A percentile compares a stretch with the other conserved stretches of the same genome.
Conservation (phyloP, 371 early-diverging fungal genomes). For the Mucor circinelloides region DNA sequence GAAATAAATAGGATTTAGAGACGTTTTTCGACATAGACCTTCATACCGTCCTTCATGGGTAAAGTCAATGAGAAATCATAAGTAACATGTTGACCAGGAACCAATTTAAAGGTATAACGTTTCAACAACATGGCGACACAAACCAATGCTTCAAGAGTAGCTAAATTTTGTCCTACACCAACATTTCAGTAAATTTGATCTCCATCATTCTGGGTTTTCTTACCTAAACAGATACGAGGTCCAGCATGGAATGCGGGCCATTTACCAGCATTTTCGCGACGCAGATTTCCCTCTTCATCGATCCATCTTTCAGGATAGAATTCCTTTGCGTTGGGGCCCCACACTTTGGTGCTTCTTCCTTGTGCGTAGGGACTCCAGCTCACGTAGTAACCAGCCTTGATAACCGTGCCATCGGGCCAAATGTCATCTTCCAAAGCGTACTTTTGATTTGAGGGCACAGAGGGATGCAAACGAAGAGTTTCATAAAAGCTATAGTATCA, state of each 20-base stretch:
- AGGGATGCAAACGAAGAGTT: slow-evolving; percentile 61
- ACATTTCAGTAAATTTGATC: slow-evolving; percentile 23
- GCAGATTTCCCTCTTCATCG: slow-evolving; percentile 28
- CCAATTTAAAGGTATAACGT: slow-evolving; percentile 42
- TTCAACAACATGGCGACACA: slow-evolving; percentile 41
- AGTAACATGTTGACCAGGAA: slow-evolving; percentile 39
- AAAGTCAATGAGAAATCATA: slow-evolving; percentile 47
- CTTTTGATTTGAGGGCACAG: slow-evolving; percentile 63
- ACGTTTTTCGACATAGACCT: slow-evolving; percentile 37
- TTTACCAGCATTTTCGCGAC: slow-evolving; percentile 25
- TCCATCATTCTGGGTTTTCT: neutral
- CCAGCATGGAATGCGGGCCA: slow-evolving; percentile 68
- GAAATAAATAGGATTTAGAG: neutral
- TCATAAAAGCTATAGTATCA: slow-evolving; percentile 47
- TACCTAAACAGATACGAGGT: slow-evolving; percentile 69
- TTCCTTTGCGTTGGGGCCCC: slow-evolving; percentile 64
- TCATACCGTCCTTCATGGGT: slow-evolving; percentile 54
- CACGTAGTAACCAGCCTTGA: slow-evolving; percentile 56
- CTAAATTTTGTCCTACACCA: slow-evolving; percentile 49
- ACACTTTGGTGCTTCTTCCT: slow-evolving; percentile 56
- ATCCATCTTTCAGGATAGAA: slow-evolving; percentile 72
- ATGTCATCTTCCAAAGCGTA: slow-evolving; percentile 60
- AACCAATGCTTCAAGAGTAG: slow-evolving; percentile 51
- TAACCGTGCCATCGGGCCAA: slow-evolving; percentile 63
- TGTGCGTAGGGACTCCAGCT: slow-evolving; percentile 54